Base-by-base conservation (phyloP, 225 moss, liverwort and hornwort species). In the Sphagnum tenellum region DNA sequence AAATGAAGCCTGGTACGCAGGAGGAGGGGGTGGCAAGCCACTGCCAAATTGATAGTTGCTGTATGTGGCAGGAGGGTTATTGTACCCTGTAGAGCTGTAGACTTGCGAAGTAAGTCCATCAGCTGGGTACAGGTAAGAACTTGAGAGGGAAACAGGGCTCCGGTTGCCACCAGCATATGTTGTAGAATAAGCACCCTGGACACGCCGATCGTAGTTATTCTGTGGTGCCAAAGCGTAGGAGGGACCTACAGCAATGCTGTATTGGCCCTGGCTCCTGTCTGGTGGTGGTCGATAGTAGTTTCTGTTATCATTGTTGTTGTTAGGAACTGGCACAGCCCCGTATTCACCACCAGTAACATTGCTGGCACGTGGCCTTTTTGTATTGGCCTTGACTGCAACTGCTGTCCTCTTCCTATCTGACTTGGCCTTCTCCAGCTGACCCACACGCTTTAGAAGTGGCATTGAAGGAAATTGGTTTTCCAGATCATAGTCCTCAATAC, bases 21-120 rank as follows among this genome's bases (percentile, higher is more conserved):
- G 98, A 66, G 98, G 98, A 73, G 98, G 98, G 71, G 98, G 98
- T 70, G 98, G 98, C 63, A 99, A 83, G 55, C 98, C 98, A 73
- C 98, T 99, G 69, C 98, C 98, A 77, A 99, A 99, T 79, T 99
- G 98, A 70, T 99, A 93, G 77, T 90, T 99, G 82, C 90, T 99
- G 71, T 99, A 99, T 47, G 93, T 91, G 66, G 81, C 85, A 66
- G 93, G 80, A 64, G 98, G 89, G 67, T 99, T 99, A 68, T 87
- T 87, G 73, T 99, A 99, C 61, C 79, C 93, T 72, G 93, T 83
- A 45, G 98, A 88, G 59, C 98, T 93, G 78, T 99, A 99, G 12
- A 93, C 98, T 79, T 90, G 90, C 68, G 98, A 98, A 66, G 93
- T 90, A 76, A 98, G 76, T 70, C 96, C 89, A 69, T 99, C 98